phyloP scores from a whole-genome alignment of 768 basidiomycete species.

The Cystoderma amianthinum region DNA sequence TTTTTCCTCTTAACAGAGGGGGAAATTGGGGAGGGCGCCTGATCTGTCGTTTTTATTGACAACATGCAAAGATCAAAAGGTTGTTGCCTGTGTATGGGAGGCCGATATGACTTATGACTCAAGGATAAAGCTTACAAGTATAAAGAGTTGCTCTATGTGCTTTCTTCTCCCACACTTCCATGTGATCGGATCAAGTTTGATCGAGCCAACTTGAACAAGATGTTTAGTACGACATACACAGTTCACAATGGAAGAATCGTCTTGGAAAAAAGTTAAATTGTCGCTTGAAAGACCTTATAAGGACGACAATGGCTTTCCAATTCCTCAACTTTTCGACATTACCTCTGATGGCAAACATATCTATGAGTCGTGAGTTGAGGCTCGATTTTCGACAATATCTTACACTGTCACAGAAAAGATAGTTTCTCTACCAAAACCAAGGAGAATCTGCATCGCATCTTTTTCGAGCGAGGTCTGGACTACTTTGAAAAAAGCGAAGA shows the following conservation, averaged over 20 bases:
- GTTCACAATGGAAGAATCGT: conserved; percentile 19
- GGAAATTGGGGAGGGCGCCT: conserved; percentile 15
- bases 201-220: conserved; percentile 1
- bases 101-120: too few relatives aligned
- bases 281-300: conserved; percentile 79
- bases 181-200: neutral
- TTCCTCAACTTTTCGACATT: conserved; percentile 65
- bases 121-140: too few relatives aligned
- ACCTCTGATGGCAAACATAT: conserved; percentile 60
- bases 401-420: conserved; percentile 33
- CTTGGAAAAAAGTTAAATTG: conserved; percentile 56
- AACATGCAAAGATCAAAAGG: neutral
- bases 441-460: conserved; percentile 61
- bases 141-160: neutral
- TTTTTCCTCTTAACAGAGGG: conserved; percentile 53
- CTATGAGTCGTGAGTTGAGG: conserved; percentile 58
- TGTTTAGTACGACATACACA: too few relatives aligned
- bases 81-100: too few relatives aligned
- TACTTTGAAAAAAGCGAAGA: conserved; percentile 52
- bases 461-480: conserved; percentile 65
- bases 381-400: conserved; percentile 12
- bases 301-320: conserved; percentile 60
- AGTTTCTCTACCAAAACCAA: conserved; percentile 54
- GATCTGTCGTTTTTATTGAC: conserved; percentile 10
- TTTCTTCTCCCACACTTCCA: neutral